These are phyloP conservation scores for Leptographium radiaticola DNA, from an alignment of 2,329 filamentous ascomycete genomes.

Conservation along the genomic window DNA sequence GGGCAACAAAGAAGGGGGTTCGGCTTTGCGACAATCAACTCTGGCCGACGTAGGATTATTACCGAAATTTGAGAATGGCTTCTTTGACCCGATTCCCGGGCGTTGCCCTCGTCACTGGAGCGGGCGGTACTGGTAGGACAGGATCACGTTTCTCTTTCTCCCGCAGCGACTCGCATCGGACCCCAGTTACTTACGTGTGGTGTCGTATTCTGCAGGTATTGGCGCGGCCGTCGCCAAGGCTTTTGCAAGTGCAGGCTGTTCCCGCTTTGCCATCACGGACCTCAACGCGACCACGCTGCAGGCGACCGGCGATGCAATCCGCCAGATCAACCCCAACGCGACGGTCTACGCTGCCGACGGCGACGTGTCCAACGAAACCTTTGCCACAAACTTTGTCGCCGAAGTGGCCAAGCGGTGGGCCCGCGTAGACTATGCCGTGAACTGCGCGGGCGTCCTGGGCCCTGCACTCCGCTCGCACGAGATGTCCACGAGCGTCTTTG, in stretches of 20 bases:
- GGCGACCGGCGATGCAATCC: slow-evolving; percentile 9
- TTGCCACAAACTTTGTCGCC: not conserved
- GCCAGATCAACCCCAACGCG: not conserved
- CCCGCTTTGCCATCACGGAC: slow-evolving; percentile 40
- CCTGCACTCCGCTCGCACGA: slow-evolving; percentile 28
- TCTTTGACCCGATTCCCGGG: not conserved
- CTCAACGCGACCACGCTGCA: slow-evolving; percentile 28
- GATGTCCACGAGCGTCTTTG: slow-evolving; percentile 33
- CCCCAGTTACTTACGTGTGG: too few species aligned
- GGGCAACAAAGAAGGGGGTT: too few species aligned
- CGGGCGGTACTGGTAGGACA: not conserved
- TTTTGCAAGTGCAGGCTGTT: slow-evolving; percentile 36
- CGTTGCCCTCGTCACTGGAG: not conserved
- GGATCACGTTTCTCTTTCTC: not conserved
- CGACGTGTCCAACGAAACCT: not conserved
- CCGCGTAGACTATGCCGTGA: slow-evolving; percentile 42
- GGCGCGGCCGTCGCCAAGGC: slow-evolving; percentile 38
- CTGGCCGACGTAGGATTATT: not conserved
- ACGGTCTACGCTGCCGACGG: not conserved
- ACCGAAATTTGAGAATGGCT: not conserved
- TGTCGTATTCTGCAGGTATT: slow-evolving; percentile 29
- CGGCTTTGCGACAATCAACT: too few species aligned
- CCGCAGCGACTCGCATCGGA: too few species aligned
- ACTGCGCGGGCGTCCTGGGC: slow-evolving; percentile 38
- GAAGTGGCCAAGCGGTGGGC: slow-evolving; percentile 19